Conservation (phyloP, 345 rosid genomes). For the Viola odorata region DNA sequence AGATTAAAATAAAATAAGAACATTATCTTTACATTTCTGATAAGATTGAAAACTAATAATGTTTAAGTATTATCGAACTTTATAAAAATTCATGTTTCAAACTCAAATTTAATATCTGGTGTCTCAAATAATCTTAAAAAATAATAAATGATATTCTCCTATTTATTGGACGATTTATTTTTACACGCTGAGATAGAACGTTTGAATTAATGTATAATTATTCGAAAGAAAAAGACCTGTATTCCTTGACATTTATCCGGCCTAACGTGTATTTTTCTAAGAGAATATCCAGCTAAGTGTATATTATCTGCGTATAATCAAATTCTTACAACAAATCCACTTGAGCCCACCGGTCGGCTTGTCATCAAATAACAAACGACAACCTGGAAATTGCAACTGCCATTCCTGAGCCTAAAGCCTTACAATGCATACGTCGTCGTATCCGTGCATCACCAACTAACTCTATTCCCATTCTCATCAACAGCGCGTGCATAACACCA, state of each 20-base stretch:
- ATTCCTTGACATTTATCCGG: too few relatives aligned
- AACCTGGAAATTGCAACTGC: constrained; percentile 16
- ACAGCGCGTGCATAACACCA: neutral
- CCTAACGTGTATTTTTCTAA: neutral
- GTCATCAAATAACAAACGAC: constrained; percentile 1
- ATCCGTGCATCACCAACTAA: neutral
- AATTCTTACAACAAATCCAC: constrained; percentile 4
- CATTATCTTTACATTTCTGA: too few relatives aligned
- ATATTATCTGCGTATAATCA: neutral
- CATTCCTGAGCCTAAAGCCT: neutral
- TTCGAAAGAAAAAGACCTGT: too few relatives aligned
- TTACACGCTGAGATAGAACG: neutral
- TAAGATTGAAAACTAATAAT: too few relatives aligned
- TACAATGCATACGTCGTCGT: neutral
- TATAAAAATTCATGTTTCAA: too few relatives aligned
- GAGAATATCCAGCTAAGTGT: neutral
- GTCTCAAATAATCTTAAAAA: too few relatives aligned
- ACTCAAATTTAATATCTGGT: too few relatives aligned
- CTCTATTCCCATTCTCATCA: neutral
- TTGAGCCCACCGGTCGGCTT: neutral
- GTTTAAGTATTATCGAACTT: too few relatives aligned
- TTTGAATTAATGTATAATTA: neutral
- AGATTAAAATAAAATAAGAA: too few relatives aligned
- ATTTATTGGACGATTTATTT: too few relatives aligned
- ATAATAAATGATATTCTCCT: too few relatives aligned